Base-by-base conservation (phyloP, 2,329 filamentous ascomycete species). In the Pseudogymnoascus sp. region DNA sequence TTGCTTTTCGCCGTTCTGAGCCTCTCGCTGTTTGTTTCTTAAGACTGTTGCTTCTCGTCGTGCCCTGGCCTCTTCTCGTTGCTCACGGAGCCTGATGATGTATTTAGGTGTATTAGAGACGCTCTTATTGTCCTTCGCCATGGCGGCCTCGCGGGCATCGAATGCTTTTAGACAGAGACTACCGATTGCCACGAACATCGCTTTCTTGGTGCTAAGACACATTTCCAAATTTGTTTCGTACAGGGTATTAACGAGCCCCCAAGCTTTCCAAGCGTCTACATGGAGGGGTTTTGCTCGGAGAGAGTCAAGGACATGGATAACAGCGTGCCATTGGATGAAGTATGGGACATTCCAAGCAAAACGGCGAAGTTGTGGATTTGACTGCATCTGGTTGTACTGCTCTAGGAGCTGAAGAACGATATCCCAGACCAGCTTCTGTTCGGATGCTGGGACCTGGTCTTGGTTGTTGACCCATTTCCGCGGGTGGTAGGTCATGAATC, bases 331-430 rank as follows among this genome's bases (percentile, higher is more conserved):
- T 66, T 23, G 65, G 63, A 49, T 71, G 66, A 68, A 70, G 71
- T 40, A 66, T 62, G 59, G 64, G 69, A 43, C 65, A 62, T 59
- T 65, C 64, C 12, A 68, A 61, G 6, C 63, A 64, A 23, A 63
- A 38, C 31, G 66, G 63, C 16, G 69, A 64, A 62, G 69, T 63
- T 46, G 67, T 23, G 68, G 69, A 56, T 64, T 72, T 43, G 72
- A 71, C 60, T 72, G 71, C 62, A 72, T 68, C 7, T 68, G 65
- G 36, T 67, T 65, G 62, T 71, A 74, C 71, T 65, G 75, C 68
- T 65, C 69, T 66, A 63, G 62, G 18, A 74, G 75, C 49, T 74
- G 74, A 28, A 68, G 65, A 16, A 75, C 69, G 21, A 75, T 46
- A 36, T 66, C 62, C 62, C 70, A 69, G 1, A 69, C 68, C 3